Conservation (phyloP, 2,329 filamentous ascomycete species). For the Akanthomyces muscarius region DNA sequence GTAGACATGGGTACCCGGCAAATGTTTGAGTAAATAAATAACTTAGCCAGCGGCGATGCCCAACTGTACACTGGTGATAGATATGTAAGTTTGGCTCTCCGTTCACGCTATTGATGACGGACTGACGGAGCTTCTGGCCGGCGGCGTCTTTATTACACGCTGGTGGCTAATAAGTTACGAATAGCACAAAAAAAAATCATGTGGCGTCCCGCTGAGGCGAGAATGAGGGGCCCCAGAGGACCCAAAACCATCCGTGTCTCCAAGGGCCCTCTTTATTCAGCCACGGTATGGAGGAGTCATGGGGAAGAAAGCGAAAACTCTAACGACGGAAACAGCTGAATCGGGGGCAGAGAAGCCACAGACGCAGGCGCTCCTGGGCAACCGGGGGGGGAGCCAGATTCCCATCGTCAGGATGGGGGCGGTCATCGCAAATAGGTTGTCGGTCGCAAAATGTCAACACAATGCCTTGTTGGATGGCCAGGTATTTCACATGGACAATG, state of each 20-base stretch:
- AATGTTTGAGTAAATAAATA: too few species aligned
- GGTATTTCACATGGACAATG: too few species aligned
- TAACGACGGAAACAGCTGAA: slow-evolving; percentile 10
- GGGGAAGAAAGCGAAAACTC: neutral
- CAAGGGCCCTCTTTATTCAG: neutral
- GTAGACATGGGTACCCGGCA: too few species aligned
- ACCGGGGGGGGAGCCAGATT: neutral
- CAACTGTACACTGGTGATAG: neutral
- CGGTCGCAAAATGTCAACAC: too few species aligned
- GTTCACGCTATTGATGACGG: too few species aligned
- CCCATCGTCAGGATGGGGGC: neutral
- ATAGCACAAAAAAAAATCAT: neutral
- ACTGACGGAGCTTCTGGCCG: too few species aligned
- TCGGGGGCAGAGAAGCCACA: neutral
- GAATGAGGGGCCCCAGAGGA: neutral
- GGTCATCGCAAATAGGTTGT: too few species aligned
- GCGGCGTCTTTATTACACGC: slow-evolving; percentile 8
- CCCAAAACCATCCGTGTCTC: neutral
- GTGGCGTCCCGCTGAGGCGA: slow-evolving; percentile 9
- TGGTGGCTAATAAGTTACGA: neutral
- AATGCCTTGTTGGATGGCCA: too few species aligned
- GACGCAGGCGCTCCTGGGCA: neutral
- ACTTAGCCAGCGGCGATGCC: too few species aligned
- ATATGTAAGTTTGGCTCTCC: too few species aligned
- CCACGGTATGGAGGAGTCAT: neutral